Evolutionary conservation across 805 yeast genomes (phyloP).

Genomic region (Metschnikowia chrysomelidarum): DNA sequence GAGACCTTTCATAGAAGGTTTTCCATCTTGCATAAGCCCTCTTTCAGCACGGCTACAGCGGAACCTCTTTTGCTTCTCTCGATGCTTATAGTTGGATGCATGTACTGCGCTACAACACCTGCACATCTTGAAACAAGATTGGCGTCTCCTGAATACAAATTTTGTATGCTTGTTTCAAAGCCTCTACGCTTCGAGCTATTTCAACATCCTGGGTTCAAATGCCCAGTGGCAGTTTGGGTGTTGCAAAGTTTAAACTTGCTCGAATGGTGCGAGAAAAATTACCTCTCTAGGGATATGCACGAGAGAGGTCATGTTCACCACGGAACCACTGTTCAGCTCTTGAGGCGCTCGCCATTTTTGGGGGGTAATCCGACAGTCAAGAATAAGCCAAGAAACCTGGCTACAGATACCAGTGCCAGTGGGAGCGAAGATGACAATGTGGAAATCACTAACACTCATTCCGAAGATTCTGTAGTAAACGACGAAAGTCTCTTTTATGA

Average conservation of each 20-base stretch:
- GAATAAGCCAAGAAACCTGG: constrained; percentile 23
- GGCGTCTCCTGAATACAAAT: constrained; percentile 34
- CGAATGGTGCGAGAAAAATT: constrained; percentile 79
- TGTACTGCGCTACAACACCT: constrained; percentile 33
- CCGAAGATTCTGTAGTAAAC: constrained; percentile 15
- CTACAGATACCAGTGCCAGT: constrained; percentile 27
- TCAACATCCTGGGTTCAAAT: constrained; percentile 65
- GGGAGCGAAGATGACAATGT: constrained; percentile 34
- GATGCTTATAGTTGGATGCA: constrained; percentile 58
- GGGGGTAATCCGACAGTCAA: constrained; percentile 61
- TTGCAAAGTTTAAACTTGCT: constrained; percentile 69
- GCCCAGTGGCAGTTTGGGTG: constrained; percentile 77
- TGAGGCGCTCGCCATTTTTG: constrained; percentile 71
- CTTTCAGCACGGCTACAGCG: constrained; percentile 48
- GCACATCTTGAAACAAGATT: constrained; percentile 20
- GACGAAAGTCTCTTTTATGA: constrained; percentile 44
- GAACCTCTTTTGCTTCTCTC: constrained; percentile 52
- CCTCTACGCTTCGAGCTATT: constrained; percentile 72
- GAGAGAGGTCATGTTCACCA: constrained; percentile 86
- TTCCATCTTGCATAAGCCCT: constrained; percentile 57
- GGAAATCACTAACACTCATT: constrained; percentile 10
- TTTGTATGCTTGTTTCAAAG: constrained; percentile 47
- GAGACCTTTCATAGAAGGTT: constrained; percentile 56
- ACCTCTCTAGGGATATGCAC: constrained; percentile 64
- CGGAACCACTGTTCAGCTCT: constrained; percentile 77